Base-by-base conservation (phyloP, 2,329 filamentous ascomycete genomes). In the Cercospora beticola region DNA sequence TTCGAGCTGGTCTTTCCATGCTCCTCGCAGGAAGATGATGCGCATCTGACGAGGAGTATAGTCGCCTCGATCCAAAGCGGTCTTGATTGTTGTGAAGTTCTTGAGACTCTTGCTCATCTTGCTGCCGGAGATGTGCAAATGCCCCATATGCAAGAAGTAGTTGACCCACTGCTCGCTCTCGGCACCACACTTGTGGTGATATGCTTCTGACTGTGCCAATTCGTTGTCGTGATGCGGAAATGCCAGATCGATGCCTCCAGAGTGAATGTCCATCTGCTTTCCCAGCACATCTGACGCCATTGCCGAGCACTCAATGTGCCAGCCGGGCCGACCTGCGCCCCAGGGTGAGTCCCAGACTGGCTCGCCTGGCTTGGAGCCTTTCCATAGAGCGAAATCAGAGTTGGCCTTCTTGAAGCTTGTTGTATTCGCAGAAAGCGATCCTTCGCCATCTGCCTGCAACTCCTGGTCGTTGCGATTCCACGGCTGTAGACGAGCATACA, bases 61-160 rank as follows among this genome's bases (percentile, higher is more conserved):
- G 60, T 88, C 86, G 43, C 86, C 86, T 36, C 84, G 82, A 3
- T 83, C 81, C 7, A 98, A 82, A 0, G 94, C 93, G 78, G 96
- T 92, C 31, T 92, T 87, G 70, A 98, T 97, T 0, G 94, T 97
- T 49, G 93, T 93, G 80, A 97, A 97, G 79, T 97, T 98, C 83
- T 98, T 97, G 67, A 98, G 82, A 16, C 89, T 93, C 80, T 98
- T 98, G 67, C 91, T 94, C 94, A 98, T 98, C 80, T 98, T 98
- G 23, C 90, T 92, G 0, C 94, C 94, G 28, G 90, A 88, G 67
- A 98, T 97, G 5, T 89, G 91, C 59, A 97, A 82, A 78, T 98
- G 94, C 0, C 94, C 94, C 90, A 96, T 97, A 78, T 97, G 94
- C 16, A 97, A 78, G 81, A 97, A 98, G 81, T 97, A 97, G 78